phyloP scores from a whole-genome alignment of 2,329 filamentous ascomycete genomes.

The Sclerotinia glacialis region DNA sequence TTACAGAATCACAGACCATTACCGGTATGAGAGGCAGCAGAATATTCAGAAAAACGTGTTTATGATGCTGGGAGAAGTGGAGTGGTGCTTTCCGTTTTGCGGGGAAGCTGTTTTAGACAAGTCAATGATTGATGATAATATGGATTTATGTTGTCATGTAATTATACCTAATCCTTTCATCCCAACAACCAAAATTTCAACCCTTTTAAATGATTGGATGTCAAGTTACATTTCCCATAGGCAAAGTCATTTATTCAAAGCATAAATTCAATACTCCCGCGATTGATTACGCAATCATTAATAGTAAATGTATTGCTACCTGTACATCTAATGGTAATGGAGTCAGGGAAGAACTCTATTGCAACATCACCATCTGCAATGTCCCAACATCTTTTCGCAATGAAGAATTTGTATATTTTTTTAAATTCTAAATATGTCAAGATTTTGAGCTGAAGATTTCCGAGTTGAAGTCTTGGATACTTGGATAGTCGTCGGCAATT shows the following conservation, averaged over 20 bases:
- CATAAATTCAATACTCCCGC: conserved; percentile 4
- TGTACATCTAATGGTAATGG: neutral
- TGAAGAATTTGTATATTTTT: neutral
- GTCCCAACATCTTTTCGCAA: neutral
- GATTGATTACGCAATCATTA: neutral
- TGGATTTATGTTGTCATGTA: neutral
- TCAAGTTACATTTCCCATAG: conserved; percentile 4
- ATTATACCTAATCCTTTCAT: neutral
- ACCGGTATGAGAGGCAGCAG: neutral
- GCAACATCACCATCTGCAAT: neutral
- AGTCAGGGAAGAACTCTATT: conserved; percentile 1
- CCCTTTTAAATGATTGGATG: neutral
- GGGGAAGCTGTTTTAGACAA: conserved; percentile 22
- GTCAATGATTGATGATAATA: neutral
- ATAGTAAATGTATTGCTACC: neutral
- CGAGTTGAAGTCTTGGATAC: neutral
- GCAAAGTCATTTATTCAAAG: neutral
- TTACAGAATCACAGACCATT: neutral
- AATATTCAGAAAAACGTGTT: conserved; percentile 2
- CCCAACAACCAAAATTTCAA: neutral
- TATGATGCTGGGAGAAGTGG: conserved; percentile 6
- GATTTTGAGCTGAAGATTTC: neutral
- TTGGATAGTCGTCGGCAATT: conserved; percentile 11
- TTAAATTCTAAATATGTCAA: neutral
- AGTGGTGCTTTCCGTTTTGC: conserved; percentile 18